phyloP scores from a whole-genome alignment of 495 filamentous ascomycete species.

The Xylaria telfairii region DNA sequence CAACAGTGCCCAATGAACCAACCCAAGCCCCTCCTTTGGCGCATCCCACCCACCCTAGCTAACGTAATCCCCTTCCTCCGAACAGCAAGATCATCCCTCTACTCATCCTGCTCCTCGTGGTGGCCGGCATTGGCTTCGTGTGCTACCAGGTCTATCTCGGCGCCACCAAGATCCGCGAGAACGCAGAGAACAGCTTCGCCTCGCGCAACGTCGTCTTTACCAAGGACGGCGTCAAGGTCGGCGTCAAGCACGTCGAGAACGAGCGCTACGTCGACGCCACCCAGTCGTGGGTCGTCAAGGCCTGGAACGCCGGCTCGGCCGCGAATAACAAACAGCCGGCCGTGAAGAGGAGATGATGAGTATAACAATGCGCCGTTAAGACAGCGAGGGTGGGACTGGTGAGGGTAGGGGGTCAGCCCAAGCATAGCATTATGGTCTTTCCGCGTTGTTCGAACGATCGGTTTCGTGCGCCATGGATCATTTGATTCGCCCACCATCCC shows the following conservation, averaged over 20 bases:
- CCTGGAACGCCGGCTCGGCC: slow-evolving; percentile 68
- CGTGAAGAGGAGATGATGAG: slow-evolving; percentile 39
- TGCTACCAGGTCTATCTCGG: slow-evolving; percentile 77
- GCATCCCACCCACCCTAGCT: slow-evolving; percentile 7
- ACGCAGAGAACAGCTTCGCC: slow-evolving; percentile 77
- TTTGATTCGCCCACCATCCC: neutral
- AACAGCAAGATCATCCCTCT: slow-evolving; percentile 72
- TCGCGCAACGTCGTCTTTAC: slow-evolving; percentile 80
- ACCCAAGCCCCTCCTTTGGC: neutral
- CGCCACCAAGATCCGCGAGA: slow-evolving; percentile 68
- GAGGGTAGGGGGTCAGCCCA: neutral
- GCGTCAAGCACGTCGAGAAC: slow-evolving; percentile 73
- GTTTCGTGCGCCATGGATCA: neutral
- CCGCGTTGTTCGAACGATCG: neutral
- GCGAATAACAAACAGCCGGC: slow-evolving; percentile 46
- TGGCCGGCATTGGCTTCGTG: slow-evolving; percentile 67
- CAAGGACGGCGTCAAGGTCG: slow-evolving; percentile 84
- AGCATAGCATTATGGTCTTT: neutral
- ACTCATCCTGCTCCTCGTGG: slow-evolving; percentile 70
- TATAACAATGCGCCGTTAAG: neutral
- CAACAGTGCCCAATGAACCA: neutral
- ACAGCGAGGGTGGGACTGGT: neutral
- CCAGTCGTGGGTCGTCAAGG: slow-evolving; percentile 81
- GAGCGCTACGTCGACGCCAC: slow-evolving; percentile 85
- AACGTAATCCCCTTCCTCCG: neutral